Evolutionary conservation across 192 early-diverging fungal species (phyloP).

Genomic region (Podila epigama): DNA sequence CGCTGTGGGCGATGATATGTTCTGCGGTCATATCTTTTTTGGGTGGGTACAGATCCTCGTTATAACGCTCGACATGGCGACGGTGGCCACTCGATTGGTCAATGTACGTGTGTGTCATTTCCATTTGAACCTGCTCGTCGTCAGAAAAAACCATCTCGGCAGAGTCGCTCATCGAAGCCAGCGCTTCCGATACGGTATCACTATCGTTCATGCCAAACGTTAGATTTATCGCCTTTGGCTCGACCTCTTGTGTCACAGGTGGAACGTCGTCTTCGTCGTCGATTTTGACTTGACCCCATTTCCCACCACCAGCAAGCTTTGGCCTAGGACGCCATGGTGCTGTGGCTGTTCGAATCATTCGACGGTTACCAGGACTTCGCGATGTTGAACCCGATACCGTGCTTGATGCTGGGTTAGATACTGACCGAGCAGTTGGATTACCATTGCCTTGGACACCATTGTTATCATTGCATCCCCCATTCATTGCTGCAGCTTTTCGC

Average conservation of each 20-base stretch:
- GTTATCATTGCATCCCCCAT: not conserved
- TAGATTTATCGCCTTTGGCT: not conserved
- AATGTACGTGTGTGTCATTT: too few relatives aligned
- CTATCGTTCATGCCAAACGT: not conserved
- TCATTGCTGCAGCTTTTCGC: slow-evolving; percentile 6
- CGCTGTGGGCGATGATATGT: not conserved
- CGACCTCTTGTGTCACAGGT: not conserved
- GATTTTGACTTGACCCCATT: not conserved
- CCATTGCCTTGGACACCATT: not conserved
- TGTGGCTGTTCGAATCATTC: not conserved
- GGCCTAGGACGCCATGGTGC: not conserved
- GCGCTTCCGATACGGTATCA: not conserved
- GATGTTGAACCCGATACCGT: too few relatives aligned
- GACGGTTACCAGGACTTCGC: not conserved
- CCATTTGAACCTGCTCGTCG: too few relatives aligned
- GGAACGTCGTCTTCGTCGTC: not conserved
- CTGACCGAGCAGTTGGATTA: not conserved
- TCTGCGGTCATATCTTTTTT: not conserved
- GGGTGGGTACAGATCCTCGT: not conserved
- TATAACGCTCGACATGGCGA: not conserved
- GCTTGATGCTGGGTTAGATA: not conserved
- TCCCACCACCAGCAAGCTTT: not conserved
- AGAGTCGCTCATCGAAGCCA: not conserved
- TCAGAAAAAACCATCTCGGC: not conserved
- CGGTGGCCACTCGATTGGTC: too few relatives aligned